A percentile compares a stretch with the other conserved stretches of the same genome.
These are phyloP conservation scores for Streptanthus diversifolius DNA, from an alignment of 345 rosid species.

Conservation along the genomic window DNA sequence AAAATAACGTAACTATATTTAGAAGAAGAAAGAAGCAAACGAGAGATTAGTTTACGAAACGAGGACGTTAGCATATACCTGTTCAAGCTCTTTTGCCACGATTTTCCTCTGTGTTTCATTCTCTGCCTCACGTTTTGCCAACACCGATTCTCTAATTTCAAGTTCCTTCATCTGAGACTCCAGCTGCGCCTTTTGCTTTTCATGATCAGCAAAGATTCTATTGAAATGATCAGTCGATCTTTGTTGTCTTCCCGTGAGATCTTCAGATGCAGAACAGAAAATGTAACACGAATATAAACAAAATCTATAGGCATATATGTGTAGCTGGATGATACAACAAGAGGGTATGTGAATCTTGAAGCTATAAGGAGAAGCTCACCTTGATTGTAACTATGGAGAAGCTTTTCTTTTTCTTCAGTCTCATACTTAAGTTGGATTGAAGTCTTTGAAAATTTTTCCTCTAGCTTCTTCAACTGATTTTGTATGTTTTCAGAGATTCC, in stretches of 20 bases:
- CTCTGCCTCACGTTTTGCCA: constrained; percentile 80
- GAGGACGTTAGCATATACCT: constrained; percentile 46
- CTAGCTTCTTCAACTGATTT: constrained; percentile 52
- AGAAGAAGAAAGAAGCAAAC: constrained; percentile 20
- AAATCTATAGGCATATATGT: constrained; percentile 2
- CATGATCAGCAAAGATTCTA: constrained; percentile 77
- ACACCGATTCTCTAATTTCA: constrained; percentile 57
- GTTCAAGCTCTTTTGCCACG: constrained; percentile 62
- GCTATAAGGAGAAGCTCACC: constrained; percentile 43
- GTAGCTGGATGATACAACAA: constrained; percentile 11
- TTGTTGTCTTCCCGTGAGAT: constrained; percentile 69
- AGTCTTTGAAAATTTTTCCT: constrained; percentile 56
- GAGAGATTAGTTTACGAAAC: background rate
- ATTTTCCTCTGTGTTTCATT: constrained; percentile 70
- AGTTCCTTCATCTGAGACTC: constrained; percentile 76
- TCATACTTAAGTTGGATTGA: constrained; percentile 39
- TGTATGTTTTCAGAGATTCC: constrained; percentile 51
- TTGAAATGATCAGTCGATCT: constrained; percentile 72
- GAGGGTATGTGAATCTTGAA: constrained; percentile 4
- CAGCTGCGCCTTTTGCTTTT: constrained; percentile 69
- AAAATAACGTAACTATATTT: constrained; percentile 3
- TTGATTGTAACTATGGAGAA: constrained; percentile 70
- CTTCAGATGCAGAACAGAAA: constrained; percentile 39
- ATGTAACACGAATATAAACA: constrained; percentile 6
- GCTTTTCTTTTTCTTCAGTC: constrained; percentile 75